Evolutionary conservation across 177 flowering plant species (phyloP).

Genomic region (Vitis hybrid): DNA sequence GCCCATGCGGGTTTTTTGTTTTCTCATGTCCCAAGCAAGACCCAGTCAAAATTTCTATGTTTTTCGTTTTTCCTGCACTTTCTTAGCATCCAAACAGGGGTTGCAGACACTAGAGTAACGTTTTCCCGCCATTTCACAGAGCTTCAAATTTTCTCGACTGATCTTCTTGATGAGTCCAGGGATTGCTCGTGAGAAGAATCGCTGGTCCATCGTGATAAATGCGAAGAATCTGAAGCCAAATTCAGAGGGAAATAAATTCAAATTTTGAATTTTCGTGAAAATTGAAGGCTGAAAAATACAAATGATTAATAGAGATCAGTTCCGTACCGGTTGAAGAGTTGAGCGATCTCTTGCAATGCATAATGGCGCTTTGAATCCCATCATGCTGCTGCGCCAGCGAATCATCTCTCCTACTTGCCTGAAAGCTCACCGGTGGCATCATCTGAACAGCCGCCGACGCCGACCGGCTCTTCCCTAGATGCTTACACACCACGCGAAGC

Average conservation of each 20-base stretch:
- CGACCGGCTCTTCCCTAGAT: constrained; percentile 44
- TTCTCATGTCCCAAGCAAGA: too few species aligned
- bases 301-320: background rate
- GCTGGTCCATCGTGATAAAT: constrained; percentile 10
- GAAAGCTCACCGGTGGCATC: constrained; percentile 12
- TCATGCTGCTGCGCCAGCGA: constrained; percentile 49
- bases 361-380: constrained; percentile 65
- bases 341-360: constrained; percentile 59
- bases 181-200: constrained; percentile 12
- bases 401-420: constrained; percentile 39
- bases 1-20: too few species aligned
- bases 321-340: constrained; percentile 37
- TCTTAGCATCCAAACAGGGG: background rate
- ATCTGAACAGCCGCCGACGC: constrained; percentile 25
- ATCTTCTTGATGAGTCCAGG: constrained; percentile 17
- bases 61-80: background rate
- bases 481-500: constrained; percentile 20
- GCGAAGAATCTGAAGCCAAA: constrained; percentile 9
- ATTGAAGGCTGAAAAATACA: background rate
- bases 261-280: too few species aligned
- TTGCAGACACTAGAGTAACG: background rate
- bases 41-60: background rate
- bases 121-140: background rate
- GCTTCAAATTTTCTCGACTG: constrained; percentile 13
- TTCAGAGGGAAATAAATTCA: background rate